Conservation (phyloP, 345 rosid genomes). For the Kernera saxatilis region DNA sequence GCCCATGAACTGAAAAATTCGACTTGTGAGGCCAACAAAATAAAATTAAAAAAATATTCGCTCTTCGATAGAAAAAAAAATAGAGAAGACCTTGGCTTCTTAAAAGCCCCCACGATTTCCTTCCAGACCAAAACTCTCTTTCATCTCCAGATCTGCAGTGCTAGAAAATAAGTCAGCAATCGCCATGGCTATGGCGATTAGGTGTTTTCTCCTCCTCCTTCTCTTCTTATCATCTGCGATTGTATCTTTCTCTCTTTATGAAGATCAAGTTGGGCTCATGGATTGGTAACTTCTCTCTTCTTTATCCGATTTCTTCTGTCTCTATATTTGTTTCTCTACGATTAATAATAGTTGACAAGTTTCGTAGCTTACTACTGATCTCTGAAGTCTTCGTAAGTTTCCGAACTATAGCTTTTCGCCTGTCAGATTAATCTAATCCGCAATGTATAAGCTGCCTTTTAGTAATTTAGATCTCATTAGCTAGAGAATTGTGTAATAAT, state of each 20-base stretch:
- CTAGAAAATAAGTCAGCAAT: slow-evolving; percentile 12
- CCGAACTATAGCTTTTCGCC: background rate
- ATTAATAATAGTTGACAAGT: background rate
- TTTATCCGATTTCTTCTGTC: background rate
- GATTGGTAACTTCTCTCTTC: slow-evolving; percentile 59
- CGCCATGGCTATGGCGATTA: slow-evolving; percentile 56
- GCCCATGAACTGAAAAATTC: too few species aligned
- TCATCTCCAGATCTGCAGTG: slow-evolving; percentile 24
- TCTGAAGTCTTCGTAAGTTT: background rate
- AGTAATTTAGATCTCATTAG: slow-evolving; percentile 8
- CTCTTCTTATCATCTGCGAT: slow-evolving; percentile 38
- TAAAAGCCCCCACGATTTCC: slow-evolving; percentile 26
- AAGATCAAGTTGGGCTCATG: slow-evolving; percentile 95
- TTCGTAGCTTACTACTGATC: background rate
- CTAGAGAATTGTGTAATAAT: background rate
- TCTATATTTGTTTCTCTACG: background rate
- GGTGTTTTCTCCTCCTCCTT: slow-evolving; percentile 33
- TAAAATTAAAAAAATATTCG: background rate
- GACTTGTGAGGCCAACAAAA: background rate
- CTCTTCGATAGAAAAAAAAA: background rate
- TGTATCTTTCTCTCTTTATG: slow-evolving; percentile 57
- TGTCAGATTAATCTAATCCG: background rate
- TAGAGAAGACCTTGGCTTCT: background rate
- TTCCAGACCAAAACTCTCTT: background rate
- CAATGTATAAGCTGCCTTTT: background rate